A percentile compares a stretch with the other conserved stretches of the same genome.
These are phyloP conservation scores for Epichloe sibirici DNA, from an alignment of 2,329 filamentous ascomycete species.

Conservation along the genomic window DNA sequence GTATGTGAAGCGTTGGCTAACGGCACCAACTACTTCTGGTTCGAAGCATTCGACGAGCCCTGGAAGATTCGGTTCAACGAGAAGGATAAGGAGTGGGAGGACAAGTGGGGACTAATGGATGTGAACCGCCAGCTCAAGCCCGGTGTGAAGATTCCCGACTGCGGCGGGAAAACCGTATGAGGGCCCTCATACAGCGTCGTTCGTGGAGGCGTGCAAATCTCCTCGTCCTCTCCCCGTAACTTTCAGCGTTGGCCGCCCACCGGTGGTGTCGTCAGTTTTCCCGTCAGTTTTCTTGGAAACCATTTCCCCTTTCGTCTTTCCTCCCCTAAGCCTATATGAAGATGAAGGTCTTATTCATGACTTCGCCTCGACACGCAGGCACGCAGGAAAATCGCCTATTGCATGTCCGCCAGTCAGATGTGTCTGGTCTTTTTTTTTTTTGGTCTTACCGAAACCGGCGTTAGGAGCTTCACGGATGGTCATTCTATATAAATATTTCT, in stretches of 20 bases:
- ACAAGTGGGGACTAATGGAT: conserved; percentile 90
- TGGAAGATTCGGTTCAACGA: conserved; percentile 76
- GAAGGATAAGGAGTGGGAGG: conserved; percentile 67
- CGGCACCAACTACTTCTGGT: conserved; percentile 93
- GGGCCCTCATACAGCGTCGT: not conserved
- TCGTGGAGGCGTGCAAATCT: too few species aligned
- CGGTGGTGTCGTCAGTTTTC: not conserved
- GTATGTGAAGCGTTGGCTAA: conserved; percentile 71
- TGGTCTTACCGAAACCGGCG: not conserved
- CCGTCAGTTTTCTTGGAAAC: not conserved
- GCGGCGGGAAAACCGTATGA: conserved; percentile 56
- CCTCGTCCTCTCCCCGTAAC: too few species aligned
- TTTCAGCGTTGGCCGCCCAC: not conserved
- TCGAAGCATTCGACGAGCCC: conserved; percentile 91
- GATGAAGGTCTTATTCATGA: too few species aligned
- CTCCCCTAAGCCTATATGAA: too few species aligned
- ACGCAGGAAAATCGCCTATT: not conserved
- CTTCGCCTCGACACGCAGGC: not conserved
- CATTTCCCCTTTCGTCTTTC: too few species aligned
- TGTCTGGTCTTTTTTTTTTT: not conserved
- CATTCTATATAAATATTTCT: not conserved
- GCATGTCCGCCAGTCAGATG: not conserved
- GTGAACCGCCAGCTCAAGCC: conserved; percentile 71
- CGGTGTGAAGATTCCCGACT: conserved; percentile 78
- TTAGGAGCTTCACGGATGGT: not conserved